Evolutionary conservation across 2,329 filamentous ascomycete species (phyloP), one percentile per base, ranked within the genome.

Genomic region (Diplodia intermedia): DNA sequence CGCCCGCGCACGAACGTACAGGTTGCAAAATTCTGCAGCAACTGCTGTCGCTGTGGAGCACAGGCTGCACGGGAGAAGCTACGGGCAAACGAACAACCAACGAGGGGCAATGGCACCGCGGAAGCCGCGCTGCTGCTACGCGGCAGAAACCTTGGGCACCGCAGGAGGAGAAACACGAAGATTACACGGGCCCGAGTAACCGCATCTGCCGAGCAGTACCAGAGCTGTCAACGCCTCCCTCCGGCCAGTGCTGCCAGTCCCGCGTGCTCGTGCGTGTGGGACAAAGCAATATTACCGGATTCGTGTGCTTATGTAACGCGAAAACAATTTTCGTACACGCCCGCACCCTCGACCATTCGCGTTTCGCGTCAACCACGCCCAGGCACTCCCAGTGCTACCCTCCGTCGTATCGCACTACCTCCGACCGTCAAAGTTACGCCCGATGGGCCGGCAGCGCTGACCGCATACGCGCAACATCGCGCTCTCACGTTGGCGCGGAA

Each of bases 381-480:
- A 62, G 26, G 57, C 57, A 62, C 36, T 49, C 5, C 40, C 57
- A 18, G 40, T 62, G 57, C 57, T 62, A 62, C 40, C 57, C 40
- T 62, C 9, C 40, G 57, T 33, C 57, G 40, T 43, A 20, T 62
- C 23, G 57, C 43, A 29, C 57, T 31, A 18, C 40, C 26, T 62
- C 40, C 57, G 40, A 40, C 57, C 26, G 40, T 7, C 26, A 33
- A 62, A 49, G 57, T 36, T 49, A 49, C 60, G 43, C 31, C 60
- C 47, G 60, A 63, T 63, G 60, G 31, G 31, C 47, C 60, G 60
- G 60, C 33, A 18, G 40, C 60, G 60, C 60, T 63, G 60, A 63
- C 60, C 47, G 60, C 60, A 63, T 63, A 52, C 60, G 60, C 60
- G 60, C 60, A 63, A 52, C 47, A 36, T 29, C 60, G 60, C 60